phyloP scores from a whole-genome alignment of 2,329 filamentous ascomycete species.

The Pestalotiopsis sp. region DNA sequence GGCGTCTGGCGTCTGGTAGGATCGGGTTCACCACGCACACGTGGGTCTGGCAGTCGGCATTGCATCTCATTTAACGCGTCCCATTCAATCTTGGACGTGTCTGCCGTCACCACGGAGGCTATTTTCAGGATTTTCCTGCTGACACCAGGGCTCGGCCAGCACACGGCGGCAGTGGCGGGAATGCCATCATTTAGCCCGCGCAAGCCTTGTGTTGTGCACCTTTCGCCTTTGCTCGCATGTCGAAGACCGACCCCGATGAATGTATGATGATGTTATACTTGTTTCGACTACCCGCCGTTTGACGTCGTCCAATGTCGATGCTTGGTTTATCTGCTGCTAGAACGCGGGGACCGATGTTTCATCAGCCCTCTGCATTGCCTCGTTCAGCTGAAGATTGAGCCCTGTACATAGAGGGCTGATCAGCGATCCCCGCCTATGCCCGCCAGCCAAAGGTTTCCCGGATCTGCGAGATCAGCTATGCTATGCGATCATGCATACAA shows the following conservation, averaged over 20 bases:
- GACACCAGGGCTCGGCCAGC: background rate
- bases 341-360: background rate
- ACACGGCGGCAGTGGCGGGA: too few relatives aligned
- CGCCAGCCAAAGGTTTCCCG: slow-evolving; percentile 12
- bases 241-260: background rate
- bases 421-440: background rate
- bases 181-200: background rate
- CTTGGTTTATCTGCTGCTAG: background rate
- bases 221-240: background rate
- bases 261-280: background rate
- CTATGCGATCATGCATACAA: slow-evolving; percentile 27
- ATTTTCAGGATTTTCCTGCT: background rate
- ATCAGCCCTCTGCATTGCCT: slow-evolving; percentile 1
- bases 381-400: background rate
- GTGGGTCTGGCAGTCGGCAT: background rate
- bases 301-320: background rate
- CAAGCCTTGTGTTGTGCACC: too few relatives aligned
- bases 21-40: background rate
- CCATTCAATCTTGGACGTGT: background rate
- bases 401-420: slow-evolving; percentile 5
- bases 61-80: background rate
- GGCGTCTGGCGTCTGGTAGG: background rate
- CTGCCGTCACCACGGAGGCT: background rate
- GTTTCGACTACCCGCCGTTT: background rate
- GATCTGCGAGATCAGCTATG: slow-evolving; percentile 30